Evolutionary conservation across 768 basidiomycete genomes (phyloP).

Genomic region (Russula ochroleuca): DNA sequence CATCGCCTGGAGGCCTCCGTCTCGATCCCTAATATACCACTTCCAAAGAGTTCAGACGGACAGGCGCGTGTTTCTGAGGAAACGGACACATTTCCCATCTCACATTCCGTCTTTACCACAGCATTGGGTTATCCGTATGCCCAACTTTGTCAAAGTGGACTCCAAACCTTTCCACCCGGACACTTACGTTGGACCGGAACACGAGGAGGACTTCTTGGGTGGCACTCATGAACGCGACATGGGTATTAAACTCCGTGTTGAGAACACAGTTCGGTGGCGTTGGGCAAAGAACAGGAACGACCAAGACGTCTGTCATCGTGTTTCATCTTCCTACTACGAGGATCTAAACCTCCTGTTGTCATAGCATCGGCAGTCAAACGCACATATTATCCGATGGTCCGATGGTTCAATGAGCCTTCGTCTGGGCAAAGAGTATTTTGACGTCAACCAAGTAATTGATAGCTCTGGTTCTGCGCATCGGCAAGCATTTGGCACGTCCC

Average conservation of each 20-base stretch:
- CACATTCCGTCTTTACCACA: conserved; percentile 33
- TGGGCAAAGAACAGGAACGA: conserved; percentile 80
- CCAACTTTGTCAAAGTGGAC: conserved; percentile 89
- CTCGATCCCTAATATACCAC: conserved; percentile 81
- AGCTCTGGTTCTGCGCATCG: conserved; percentile 65
- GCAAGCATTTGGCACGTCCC: conserved; percentile 49
- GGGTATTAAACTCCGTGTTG: conserved; percentile 82
- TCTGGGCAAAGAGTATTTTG: conserved; percentile 91
- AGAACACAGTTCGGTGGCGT: conserved; percentile 93
- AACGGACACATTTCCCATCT: conserved; percentile 2
- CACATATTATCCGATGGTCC: conserved; percentile 90
- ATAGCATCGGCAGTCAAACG: conserved; percentile 83
- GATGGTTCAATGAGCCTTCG: conserved; percentile 89
- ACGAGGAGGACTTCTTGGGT: conserved; percentile 61
- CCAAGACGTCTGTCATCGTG: conserved; percentile 59
- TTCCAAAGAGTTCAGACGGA: conserved; percentile 74
- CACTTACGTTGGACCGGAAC: conserved; percentile 78
- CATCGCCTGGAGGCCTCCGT: conserved; percentile 64
- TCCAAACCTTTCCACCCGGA: conserved; percentile 87
- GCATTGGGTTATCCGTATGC: conserved; percentile 92
- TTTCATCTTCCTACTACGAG: conserved; percentile 1
- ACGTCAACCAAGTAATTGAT: conserved; percentile 77
- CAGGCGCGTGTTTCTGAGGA: conserved; percentile 49
- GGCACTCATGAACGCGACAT: conserved; percentile 66
- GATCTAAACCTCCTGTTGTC: not conserved